A percentile compares a stretch with the other conserved stretches of the same genome.
Evolutionary conservation across 371 early-diverging fungal genomes (phyloP).

Genomic region (Mortierella sp.): DNA sequence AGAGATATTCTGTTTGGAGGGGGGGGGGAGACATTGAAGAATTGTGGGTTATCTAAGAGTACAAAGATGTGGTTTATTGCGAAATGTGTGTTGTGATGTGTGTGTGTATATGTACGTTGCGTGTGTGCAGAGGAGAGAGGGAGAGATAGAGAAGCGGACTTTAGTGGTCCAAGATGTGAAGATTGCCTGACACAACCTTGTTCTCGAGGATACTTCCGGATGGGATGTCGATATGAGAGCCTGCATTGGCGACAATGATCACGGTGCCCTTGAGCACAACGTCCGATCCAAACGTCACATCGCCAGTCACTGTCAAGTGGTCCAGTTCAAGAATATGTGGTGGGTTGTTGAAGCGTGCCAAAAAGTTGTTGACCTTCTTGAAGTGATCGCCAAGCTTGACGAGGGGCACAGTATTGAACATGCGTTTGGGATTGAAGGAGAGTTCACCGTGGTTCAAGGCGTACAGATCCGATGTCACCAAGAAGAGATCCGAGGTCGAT

Average conservation of each 20-base stretch:
- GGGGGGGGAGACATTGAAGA: too few relatives aligned
- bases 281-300: slow-evolving; percentile 97
- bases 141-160: too few relatives aligned
- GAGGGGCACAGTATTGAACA: slow-evolving; percentile 93
- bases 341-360: slow-evolving; percentile 85
- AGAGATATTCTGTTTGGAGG: too few relatives aligned
- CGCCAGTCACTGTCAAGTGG: slow-evolving; percentile 99
- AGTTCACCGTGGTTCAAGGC: slow-evolving; percentile 94
- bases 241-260: slow-evolving; percentile 98
- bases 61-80: too few relatives aligned
- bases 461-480: slow-evolving; percentile 97
- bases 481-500: slow-evolving; percentile 97
- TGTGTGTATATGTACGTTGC: too few relatives aligned
- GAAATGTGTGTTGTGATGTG: too few relatives aligned
- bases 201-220: slow-evolving; percentile 97
- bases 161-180: slow-evolving; percentile 88
- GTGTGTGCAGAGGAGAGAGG: too few relatives aligned
- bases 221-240: slow-evolving; percentile 96
- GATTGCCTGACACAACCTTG: slow-evolving; percentile 98
- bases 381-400: slow-evolving; percentile 99
- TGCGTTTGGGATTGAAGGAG: slow-evolving; percentile 90
- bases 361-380: slow-evolving; percentile 89
- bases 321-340: slow-evolving; percentile 98
- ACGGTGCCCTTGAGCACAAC: slow-evolving; percentile 99
- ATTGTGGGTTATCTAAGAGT: too few relatives aligned